A percentile compares a stretch with the other conserved stretches of the same genome.
Evolutionary conservation across 352 stramenopile species (phyloP).

Genomic region (Aphanomyces stellatus): DNA sequence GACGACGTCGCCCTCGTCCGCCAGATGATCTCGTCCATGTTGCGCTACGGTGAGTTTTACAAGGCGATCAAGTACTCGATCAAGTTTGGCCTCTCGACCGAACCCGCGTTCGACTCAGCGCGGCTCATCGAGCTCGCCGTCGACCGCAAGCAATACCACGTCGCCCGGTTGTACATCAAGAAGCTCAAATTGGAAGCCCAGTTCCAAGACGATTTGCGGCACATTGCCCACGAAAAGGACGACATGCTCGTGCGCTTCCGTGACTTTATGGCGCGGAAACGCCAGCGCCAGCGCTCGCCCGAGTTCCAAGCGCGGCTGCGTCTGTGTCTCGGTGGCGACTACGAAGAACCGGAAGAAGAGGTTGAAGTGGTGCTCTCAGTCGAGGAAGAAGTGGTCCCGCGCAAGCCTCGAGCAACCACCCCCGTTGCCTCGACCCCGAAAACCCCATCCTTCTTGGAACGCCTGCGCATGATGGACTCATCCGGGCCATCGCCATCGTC

Average conservation of each 20-base stretch:
- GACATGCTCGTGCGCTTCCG: slow-evolving; percentile 47
- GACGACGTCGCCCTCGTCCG: slow-evolving; percentile 35
- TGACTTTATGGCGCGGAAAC: slow-evolving; percentile 29
- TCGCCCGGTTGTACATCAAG: slow-evolving; percentile 75
- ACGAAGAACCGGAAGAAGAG: slow-evolving; percentile 44
- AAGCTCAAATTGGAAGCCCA: slow-evolving; percentile 55
- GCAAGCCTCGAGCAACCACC: too few relatives aligned
- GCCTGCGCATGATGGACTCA: not conserved
- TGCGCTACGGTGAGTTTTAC: slow-evolving; percentile 69
- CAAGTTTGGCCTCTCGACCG: slow-evolving; percentile 52
- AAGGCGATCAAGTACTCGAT: slow-evolving; percentile 85
- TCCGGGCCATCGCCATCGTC: too few relatives aligned
- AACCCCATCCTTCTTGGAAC: not conserved
- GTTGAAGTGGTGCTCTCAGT: slow-evolving; percentile 49
- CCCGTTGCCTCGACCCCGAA: not conserved
- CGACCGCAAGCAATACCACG: slow-evolving; percentile 54
- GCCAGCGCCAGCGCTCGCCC: slow-evolving; percentile 1
- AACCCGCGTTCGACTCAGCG: slow-evolving; percentile 39
- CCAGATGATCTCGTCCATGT: slow-evolving; percentile 56
- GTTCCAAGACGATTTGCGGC: slow-evolving; percentile 45
- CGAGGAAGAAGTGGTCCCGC: slow-evolving; percentile 45
- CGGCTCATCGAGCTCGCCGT: slow-evolving; percentile 49
- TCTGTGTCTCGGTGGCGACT: slow-evolving; percentile 32
- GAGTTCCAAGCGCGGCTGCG: slow-evolving; percentile 32
- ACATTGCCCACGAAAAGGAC: slow-evolving; percentile 51